Evolutionary conservation across 108 stramenopile species (phyloP).

Genomic region (Nitzschia palea): DNA sequence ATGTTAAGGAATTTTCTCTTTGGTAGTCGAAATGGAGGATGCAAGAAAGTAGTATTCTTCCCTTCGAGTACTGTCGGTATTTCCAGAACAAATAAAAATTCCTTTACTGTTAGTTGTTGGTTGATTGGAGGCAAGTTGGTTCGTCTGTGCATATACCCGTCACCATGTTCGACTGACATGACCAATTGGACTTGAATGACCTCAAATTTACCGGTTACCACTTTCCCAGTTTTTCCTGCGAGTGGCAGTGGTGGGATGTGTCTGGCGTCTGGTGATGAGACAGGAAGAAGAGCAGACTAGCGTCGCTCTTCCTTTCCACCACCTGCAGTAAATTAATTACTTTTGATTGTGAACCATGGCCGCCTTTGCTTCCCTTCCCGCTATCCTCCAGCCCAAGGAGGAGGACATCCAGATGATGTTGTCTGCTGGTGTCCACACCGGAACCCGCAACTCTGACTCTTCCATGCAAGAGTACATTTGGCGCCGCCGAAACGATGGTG

Average conservation of each 20-base stretch:
- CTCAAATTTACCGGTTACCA: neutral
- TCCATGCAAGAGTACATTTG: slow-evolving; percentile 99
- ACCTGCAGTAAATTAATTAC: no score
- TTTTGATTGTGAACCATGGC: no score
- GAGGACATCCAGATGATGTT: slow-evolving; percentile 99
- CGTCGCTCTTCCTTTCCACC: no score
- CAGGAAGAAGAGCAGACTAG: no score
- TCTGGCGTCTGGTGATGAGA: no score
- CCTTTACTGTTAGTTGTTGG: slow-evolving; percentile 1
- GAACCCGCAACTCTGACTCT: slow-evolving; percentile 96
- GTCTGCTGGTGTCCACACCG: slow-evolving; percentile 98
- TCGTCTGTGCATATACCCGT: neutral
- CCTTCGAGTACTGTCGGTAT: no score
- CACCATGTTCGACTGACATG: neutral
- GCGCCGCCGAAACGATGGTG: slow-evolving; percentile 96
- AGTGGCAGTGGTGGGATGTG: no score
- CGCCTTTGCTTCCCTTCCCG: slow-evolving; percentile 48
- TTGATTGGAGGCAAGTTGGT: slow-evolving; percentile 1
- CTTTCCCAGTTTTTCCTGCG: neutral
- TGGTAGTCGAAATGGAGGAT: no score
- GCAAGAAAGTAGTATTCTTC: neutral
- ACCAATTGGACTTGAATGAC: neutral
- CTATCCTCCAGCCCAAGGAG: slow-evolving; percentile 88
- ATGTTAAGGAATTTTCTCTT: neutral
- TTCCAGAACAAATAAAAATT: no score